phyloP scores from a whole-genome alignment of 2,329 filamentous ascomycete species.

The Venturiaceae sp. region DNA sequence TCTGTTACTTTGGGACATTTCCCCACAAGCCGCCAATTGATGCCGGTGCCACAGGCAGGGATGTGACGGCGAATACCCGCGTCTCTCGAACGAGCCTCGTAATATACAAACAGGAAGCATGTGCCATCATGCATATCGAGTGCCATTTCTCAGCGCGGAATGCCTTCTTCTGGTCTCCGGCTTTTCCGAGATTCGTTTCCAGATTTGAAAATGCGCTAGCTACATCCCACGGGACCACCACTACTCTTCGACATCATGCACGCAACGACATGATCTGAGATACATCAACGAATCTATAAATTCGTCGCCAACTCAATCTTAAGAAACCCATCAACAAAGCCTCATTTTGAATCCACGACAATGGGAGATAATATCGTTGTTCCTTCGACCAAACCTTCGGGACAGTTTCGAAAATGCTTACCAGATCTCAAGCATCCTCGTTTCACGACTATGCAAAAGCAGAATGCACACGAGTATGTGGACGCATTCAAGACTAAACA shows the following conservation, averaged over 20 bases:
- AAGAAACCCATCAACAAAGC: not conserved
- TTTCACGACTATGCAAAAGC: constrained; percentile 53
- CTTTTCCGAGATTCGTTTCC: not conserved
- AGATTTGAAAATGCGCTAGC: not conserved
- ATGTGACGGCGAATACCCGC: too few relatives aligned
- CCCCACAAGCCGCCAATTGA: too few relatives aligned
- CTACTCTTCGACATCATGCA: not conserved
- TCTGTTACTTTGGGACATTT: too few relatives aligned
- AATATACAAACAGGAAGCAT: too few relatives aligned
- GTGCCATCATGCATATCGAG: not conserved
- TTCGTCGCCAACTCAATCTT: not conserved
- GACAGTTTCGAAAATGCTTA: constrained; percentile 46
- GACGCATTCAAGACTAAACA: constrained; percentile 48
- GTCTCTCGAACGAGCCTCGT: not conserved
- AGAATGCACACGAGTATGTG: constrained; percentile 54
- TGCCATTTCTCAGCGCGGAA: not conserved
- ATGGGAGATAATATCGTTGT: not conserved
- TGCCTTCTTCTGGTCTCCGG: not conserved
- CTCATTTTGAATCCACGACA: too few relatives aligned
- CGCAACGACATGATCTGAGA: not conserved
- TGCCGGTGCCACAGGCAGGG: too few relatives aligned
- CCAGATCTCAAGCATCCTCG: constrained; percentile 52
- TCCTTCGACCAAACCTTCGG: not conserved
- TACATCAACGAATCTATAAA: not conserved
- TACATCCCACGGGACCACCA: not conserved